These are phyloP conservation scores for Cyberlindnera mycetangii DNA, from an alignment of 805 yeast species.

Conservation along the genomic window DNA sequence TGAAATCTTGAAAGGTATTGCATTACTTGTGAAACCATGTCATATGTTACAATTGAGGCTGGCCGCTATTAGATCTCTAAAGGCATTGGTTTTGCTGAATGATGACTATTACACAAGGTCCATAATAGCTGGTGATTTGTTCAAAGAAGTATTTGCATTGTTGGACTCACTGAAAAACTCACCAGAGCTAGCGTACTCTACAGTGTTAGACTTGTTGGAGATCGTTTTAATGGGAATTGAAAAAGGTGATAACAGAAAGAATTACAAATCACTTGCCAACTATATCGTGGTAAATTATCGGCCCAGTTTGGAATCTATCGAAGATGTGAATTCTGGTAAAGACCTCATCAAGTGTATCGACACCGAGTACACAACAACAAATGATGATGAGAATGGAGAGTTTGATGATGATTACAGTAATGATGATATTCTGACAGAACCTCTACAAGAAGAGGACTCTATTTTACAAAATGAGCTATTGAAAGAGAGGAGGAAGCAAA, in stretches of 20 bases:
- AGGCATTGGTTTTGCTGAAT: slow-evolving; percentile 56
- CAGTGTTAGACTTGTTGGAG: slow-evolving; percentile 68
- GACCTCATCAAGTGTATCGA: slow-evolving; percentile 23
- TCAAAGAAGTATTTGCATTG: slow-evolving; percentile 46
- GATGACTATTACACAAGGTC: slow-evolving; percentile 59
- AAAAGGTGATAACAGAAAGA: slow-evolving; percentile 20
- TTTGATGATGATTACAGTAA: slow-evolving; percentile 17
- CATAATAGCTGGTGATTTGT: slow-evolving; percentile 52
- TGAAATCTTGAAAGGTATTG: slow-evolving; percentile 53
- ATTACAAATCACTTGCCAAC: slow-evolving; percentile 24
- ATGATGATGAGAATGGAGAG: slow-evolving; percentile 12
- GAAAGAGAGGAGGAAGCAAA: slow-evolving; percentile 6
- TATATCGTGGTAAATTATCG: slow-evolving; percentile 23
- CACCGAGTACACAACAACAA: slow-evolving; percentile 33
- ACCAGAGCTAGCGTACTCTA: slow-evolving; percentile 70
- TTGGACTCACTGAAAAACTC: slow-evolving; percentile 45
- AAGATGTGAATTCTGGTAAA: slow-evolving; percentile 22
- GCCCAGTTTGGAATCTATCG: slow-evolving; percentile 28
- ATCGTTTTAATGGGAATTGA: slow-evolving; percentile 33
- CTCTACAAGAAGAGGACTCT: slow-evolving; percentile 23
- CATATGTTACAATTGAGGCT: slow-evolving; percentile 51
- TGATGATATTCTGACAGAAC: slow-evolving; percentile 19
- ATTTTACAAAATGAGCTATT: slow-evolving; percentile 9
- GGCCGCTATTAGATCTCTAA: slow-evolving; percentile 67
- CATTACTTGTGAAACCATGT: slow-evolving; percentile 40